Conservation (phyloP, 768 basidiomycete genomes). For the Lentinula sp. region DNA sequence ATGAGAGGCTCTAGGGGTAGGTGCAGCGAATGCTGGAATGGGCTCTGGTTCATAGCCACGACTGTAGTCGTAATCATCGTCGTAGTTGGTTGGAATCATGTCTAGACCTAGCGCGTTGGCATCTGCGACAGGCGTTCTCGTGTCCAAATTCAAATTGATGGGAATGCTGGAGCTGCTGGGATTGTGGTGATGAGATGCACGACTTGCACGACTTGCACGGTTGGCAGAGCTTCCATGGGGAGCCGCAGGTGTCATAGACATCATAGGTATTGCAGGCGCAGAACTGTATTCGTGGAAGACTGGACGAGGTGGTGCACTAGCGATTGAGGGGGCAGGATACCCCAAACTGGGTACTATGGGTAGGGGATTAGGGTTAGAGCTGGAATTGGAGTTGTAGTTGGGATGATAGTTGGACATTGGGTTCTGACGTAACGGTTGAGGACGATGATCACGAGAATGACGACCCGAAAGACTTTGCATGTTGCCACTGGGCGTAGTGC, state of each 20-base stretch:
- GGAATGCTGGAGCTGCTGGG: too few species aligned
- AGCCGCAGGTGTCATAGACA: not conserved
- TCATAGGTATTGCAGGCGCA: not conserved
- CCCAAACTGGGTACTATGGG: not conserved
- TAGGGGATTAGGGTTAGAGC: not conserved
- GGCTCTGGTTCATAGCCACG: not conserved
- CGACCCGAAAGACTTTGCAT: not conserved
- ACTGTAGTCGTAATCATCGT: not conserved
- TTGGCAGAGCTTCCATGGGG: not conserved
- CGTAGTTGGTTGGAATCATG: not conserved
- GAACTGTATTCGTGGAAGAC: not conserved
- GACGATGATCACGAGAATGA: not conserved
- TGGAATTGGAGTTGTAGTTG: not conserved
- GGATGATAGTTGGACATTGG: not conserved
- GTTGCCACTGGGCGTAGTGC: not conserved
- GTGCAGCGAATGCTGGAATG: constrained; percentile 6
- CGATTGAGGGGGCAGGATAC: not conserved
- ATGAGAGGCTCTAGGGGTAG: constrained; percentile 4
- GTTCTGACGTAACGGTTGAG: not conserved
- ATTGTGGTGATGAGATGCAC: not conserved
- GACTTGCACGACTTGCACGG: not conserved
- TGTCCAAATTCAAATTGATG: not conserved
- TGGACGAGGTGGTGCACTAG: not conserved
- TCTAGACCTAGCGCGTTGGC: constrained; percentile 1
- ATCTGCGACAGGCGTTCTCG: not conserved